phyloP scores from a whole-genome alignment of 2,329 filamentous ascomycete genomes.

The Trichoderma polysporum region DNA sequence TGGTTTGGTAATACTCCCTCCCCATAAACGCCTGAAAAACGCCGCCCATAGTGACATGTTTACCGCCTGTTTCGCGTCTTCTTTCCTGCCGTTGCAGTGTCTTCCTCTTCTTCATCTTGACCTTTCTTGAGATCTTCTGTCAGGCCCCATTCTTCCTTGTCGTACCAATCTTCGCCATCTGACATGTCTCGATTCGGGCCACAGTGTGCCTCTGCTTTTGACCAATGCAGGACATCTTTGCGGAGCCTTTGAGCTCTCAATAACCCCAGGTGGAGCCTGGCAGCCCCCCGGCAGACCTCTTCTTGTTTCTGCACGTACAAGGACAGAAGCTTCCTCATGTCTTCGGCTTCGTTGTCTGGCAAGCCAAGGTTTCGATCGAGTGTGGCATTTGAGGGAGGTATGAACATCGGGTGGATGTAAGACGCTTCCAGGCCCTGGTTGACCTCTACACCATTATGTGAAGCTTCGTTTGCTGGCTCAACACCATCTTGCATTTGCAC shows the following conservation, averaged over 20 bases:
- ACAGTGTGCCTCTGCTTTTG: constrained; percentile 73
- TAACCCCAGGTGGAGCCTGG: constrained; percentile 67
- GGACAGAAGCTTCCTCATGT: constrained; percentile 70
- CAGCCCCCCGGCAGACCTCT: constrained; percentile 71
- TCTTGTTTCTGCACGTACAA: constrained; percentile 84
- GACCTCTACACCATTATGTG: not conserved
- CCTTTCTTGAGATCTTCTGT: constrained; percentile 76
- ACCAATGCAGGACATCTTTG: constrained; percentile 69
- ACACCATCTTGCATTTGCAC: constrained; percentile 9
- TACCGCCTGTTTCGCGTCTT: constrained; percentile 58
- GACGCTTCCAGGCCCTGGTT: constrained; percentile 38
- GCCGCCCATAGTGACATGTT: constrained; percentile 14
- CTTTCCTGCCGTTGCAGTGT: constrained; percentile 58
- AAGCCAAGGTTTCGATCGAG: constrained; percentile 71
- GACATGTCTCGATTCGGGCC: constrained; percentile 71
- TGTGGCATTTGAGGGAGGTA: constrained; percentile 59
- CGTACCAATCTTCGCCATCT: constrained; percentile 88
- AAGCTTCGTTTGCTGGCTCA: constrained; percentile 41
- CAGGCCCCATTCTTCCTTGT: constrained; percentile 75
- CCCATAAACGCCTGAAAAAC: constrained; percentile 17
- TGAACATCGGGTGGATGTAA: constrained; percentile 74
- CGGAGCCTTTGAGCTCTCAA: constrained; percentile 71
- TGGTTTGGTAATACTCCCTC: not conserved
- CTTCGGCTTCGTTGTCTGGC: constrained; percentile 72
- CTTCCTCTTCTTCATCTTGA: constrained; percentile 79